Conservation (phyloP, 257 asterid species). For the Solanum sparsipilum region DNA sequence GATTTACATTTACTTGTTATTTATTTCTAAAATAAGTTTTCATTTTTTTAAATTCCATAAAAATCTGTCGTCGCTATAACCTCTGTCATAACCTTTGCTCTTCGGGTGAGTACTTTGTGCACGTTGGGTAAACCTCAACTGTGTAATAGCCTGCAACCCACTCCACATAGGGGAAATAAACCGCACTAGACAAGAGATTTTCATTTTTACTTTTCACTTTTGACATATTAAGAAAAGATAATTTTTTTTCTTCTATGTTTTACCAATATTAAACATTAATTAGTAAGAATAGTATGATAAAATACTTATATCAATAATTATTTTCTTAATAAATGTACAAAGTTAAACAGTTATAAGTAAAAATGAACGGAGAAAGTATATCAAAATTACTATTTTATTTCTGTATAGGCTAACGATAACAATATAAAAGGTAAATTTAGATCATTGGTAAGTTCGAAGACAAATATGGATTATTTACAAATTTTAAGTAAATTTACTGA, state of each 20-base stretch:
- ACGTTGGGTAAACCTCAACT: too few relatives aligned
- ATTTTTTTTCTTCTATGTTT: too few relatives aligned
- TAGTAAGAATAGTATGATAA: neutral
- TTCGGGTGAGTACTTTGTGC: too few relatives aligned
- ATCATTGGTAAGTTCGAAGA: neutral
- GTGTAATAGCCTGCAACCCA: neutral
- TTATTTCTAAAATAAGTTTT: too few relatives aligned
- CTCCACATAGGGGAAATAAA: neutral
- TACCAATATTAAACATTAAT: too few relatives aligned
- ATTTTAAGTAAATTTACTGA: neutral
- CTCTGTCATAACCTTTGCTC: too few relatives aligned
- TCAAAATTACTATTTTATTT: too few relatives aligned
- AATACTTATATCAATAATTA: too few relatives aligned
- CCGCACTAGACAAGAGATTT: neutral
- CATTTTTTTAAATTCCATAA: rapidly evolving
- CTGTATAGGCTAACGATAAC: neutral
- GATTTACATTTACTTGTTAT: too few relatives aligned
- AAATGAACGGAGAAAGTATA: neutral
- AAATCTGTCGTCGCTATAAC: rapidly evolving
- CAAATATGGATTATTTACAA: neutral
- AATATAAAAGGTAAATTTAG: neutral
- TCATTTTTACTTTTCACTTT: neutral
- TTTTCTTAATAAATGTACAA: too few relatives aligned
- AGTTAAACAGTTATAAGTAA: too few relatives aligned
- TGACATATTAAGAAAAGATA: neutral